These are phyloP conservation scores for Gardenia jasminoides DNA, from an alignment of 257 asterid genomes.

Conservation along the genomic window DNA sequence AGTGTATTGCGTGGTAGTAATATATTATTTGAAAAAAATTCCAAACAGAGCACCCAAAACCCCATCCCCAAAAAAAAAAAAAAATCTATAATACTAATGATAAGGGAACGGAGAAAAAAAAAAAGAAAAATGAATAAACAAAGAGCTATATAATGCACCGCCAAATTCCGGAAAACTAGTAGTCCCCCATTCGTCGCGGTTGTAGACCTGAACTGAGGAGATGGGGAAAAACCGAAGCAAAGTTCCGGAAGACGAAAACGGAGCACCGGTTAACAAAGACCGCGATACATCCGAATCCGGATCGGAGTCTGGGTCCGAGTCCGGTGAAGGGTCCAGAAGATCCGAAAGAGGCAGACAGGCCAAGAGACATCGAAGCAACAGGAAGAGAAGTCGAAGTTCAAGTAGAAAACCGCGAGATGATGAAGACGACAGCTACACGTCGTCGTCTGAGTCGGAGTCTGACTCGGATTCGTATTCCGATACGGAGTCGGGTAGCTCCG, in stretches of 20 bases:
- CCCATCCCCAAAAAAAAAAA: no score
- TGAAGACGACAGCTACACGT: constrained; percentile 39
- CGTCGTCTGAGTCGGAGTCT: constrained; percentile 49
- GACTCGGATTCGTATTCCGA: constrained; percentile 31
- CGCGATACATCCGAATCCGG: constrained; percentile 40
- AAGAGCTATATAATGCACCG: no score
- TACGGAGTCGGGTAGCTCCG: constrained; percentile 32
- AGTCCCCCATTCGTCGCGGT: not conserved
- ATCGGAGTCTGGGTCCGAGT: constrained; percentile 25
- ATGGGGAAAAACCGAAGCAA: constrained; percentile 54
- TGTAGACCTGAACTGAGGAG: not conserved
- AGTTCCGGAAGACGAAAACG: constrained; percentile 40
- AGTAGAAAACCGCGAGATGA: constrained; percentile 50
- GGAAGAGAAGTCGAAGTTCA: constrained; percentile 39
- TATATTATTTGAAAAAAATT: no score
- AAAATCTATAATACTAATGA: no score
- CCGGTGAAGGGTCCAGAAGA: constrained; percentile 23
- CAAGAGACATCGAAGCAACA: constrained; percentile 34
- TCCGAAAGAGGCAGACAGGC: constrained; percentile 16
- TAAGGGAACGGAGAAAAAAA: no score
- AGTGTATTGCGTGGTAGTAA: no score
- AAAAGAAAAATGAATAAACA: no score
- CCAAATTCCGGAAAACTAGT: not conserved
- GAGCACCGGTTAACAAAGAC: constrained; percentile 44
- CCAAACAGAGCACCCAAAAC: no score